Conservation (phyloP, 2,329 filamentous ascomycete species). For the Fusarium sp. region DNA sequence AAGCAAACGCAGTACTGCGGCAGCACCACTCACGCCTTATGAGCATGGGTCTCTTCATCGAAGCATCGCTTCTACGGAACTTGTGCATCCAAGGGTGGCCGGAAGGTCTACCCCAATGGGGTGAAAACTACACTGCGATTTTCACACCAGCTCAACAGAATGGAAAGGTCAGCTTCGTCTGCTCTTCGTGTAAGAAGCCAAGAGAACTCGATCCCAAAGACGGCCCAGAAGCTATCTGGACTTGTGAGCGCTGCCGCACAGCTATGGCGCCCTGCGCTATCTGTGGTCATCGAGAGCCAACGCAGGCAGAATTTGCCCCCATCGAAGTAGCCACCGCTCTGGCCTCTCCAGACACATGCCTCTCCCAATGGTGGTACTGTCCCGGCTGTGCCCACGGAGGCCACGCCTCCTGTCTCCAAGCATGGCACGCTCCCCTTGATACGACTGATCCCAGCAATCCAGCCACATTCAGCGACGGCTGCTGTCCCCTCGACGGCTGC, state of each 20-base stretch:
- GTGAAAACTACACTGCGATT: constrained; percentile 67
- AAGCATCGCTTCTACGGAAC: constrained; percentile 72
- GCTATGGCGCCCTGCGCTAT: constrained; percentile 70
- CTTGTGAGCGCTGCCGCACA: constrained; percentile 67
- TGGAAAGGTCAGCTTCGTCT: constrained; percentile 67
- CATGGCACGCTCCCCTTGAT: constrained; percentile 65
- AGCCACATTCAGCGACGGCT: constrained; percentile 64
- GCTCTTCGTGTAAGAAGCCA: constrained; percentile 68
- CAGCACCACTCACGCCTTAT: constrained; percentile 72
- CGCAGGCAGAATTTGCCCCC: constrained; percentile 58
- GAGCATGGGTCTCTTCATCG: constrained; percentile 70
- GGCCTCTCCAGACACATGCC: constrained; percentile 44
- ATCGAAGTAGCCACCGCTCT: constrained; percentile 49
- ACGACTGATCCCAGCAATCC: constrained; percentile 34
- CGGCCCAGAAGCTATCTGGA: constrained; percentile 64
- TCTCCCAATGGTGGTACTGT: constrained; percentile 72
- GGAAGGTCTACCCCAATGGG: constrained; percentile 64
- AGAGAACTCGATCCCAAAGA: constrained; percentile 64
- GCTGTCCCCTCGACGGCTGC: constrained; percentile 74
- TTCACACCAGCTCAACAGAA: constrained; percentile 68
- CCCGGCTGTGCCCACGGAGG: constrained; percentile 73
- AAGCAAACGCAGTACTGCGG: constrained; percentile 68
- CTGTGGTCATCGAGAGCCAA: constrained; percentile 67
- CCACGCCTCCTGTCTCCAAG: constrained; percentile 69
- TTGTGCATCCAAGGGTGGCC: constrained; percentile 71